Evolutionary conservation across 805 yeast species (phyloP).

Genomic region (Ogataea polymorpha): DNA sequence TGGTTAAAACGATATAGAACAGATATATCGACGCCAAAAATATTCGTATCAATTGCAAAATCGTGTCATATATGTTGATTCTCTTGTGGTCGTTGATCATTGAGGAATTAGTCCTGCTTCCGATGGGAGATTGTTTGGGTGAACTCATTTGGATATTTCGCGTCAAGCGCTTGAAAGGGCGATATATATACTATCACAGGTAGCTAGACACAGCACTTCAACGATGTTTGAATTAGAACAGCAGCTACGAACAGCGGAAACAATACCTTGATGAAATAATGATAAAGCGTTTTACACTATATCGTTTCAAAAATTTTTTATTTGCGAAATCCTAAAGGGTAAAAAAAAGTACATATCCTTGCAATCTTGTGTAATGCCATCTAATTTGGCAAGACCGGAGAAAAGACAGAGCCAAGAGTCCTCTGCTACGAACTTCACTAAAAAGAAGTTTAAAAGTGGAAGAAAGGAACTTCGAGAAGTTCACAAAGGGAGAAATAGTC

Average conservation of each 20-base stretch:
- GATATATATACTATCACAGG: too few relatives aligned
- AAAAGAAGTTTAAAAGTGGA: conserved; percentile 41
- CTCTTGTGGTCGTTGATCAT: conserved; percentile 7
- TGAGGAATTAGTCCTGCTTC: conserved; percentile 5
- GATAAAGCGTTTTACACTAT: conserved; percentile 1
- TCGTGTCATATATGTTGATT: conserved; percentile 14
- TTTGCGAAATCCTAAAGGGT: neutral
- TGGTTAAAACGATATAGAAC: conserved; percentile 67
- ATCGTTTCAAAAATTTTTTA: conserved; percentile 6
- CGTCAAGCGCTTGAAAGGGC: neutral
- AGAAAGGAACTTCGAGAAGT: conserved; percentile 60
- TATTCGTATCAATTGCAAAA: conserved; percentile 30
- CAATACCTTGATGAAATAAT: neutral
- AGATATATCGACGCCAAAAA: conserved; percentile 60
- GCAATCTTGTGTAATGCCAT: conserved; percentile 14
- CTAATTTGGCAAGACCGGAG: conserved; percentile 7
- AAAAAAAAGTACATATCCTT: neutral
- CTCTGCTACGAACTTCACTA: conserved; percentile 4
- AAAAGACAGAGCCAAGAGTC: conserved; percentile 1
- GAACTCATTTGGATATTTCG: conserved; percentile 1
- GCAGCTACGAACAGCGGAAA: too few relatives aligned
- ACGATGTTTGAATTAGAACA: too few relatives aligned
- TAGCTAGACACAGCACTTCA: too few relatives aligned
- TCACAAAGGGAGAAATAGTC: conserved; percentile 32
- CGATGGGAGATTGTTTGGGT: conserved; percentile 6